Conservation (phyloP, 169 alveolate genomes). For the Cyclospora cayetanensis region DNA sequence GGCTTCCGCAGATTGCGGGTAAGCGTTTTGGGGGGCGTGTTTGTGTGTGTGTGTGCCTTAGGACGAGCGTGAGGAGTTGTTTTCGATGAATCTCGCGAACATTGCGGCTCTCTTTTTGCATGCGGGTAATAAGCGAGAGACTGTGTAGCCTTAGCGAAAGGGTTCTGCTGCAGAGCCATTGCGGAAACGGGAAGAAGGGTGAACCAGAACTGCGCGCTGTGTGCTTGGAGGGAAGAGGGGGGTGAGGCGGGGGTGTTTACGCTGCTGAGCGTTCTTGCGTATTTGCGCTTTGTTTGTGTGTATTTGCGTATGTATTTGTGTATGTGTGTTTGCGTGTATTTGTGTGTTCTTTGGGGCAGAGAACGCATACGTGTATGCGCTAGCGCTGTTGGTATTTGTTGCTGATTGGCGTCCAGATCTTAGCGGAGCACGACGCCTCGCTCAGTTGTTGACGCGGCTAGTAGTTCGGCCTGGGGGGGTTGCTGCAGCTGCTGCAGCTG, state of each 20-base stretch:
- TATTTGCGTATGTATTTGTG: not conserved
- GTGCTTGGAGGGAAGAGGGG: no score
- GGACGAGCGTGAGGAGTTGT: slow-evolving; percentile 31
- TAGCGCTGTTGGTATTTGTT: slow-evolving; percentile 88
- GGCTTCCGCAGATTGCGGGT: no score
- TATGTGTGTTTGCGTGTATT: not conserved
- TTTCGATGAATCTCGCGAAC: not conserved
- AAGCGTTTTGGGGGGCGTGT: no score
- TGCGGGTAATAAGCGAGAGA: not conserved
- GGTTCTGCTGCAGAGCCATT: not conserved
- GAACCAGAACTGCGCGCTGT: not conserved
- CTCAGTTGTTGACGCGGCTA: slow-evolving; percentile 81
- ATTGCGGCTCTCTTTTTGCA: slow-evolving; percentile 9
- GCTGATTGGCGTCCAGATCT: slow-evolving; percentile 88
- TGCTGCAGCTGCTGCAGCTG: slow-evolving; percentile 65
- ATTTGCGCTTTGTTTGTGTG: not conserved
- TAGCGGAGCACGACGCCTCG: slow-evolving; percentile 88
- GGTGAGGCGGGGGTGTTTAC: not conserved
- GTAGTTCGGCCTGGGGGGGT: slow-evolving; percentile 69
- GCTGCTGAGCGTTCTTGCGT: not conserved
- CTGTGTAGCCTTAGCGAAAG: not conserved
- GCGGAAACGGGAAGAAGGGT: not conserved
- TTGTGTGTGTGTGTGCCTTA: not conserved
- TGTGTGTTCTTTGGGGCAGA: slow-evolving; percentile 74
- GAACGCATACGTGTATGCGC: slow-evolving; percentile 91